phyloP scores from a whole-genome alignment of 176 grass and related monocot species.

The Paspalum vaginatum region DNA sequence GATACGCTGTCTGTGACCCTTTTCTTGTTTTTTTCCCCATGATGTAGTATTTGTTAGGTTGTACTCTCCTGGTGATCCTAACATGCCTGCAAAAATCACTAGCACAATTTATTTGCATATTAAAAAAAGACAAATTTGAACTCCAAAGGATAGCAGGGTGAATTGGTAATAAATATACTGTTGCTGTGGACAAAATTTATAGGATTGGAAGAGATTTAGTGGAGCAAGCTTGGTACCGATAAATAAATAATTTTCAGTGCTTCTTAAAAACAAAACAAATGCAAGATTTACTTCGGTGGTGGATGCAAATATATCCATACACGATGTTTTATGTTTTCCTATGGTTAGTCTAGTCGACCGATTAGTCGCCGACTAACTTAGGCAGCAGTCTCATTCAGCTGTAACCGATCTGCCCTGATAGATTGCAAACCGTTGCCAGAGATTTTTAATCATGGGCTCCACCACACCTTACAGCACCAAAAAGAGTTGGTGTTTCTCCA shows the following conservation, averaged over 20 bases:
- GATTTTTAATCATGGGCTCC: slow-evolving; percentile 1
- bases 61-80: neutral
- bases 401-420: slow-evolving; percentile 13
- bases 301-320: neutral
- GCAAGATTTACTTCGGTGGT: slow-evolving; percentile 1
- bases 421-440: slow-evolving; percentile 3
- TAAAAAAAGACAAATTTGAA: neutral
- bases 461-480: neutral
- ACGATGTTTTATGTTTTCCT: neutral
- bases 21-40: neutral
- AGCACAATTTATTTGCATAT: neutral
- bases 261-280: neutral
- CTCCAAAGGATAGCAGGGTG: neutral
- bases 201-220: neutral
- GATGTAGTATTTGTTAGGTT: slow-evolving; percentile 1
- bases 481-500: neutral
- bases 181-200: neutral
- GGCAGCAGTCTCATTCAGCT: neutral
- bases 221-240: neutral
- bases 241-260: neutral
- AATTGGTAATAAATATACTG: neutral
- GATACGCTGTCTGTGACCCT: neutral
- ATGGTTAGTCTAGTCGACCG: too few relatives aligned
- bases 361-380: too few relatives aligned
- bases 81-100: neutral